These are phyloP conservation scores for Chrysanthemum seticuspe DNA, from an alignment of 129 eudicot genomes.

Conservation along the genomic window DNA sequence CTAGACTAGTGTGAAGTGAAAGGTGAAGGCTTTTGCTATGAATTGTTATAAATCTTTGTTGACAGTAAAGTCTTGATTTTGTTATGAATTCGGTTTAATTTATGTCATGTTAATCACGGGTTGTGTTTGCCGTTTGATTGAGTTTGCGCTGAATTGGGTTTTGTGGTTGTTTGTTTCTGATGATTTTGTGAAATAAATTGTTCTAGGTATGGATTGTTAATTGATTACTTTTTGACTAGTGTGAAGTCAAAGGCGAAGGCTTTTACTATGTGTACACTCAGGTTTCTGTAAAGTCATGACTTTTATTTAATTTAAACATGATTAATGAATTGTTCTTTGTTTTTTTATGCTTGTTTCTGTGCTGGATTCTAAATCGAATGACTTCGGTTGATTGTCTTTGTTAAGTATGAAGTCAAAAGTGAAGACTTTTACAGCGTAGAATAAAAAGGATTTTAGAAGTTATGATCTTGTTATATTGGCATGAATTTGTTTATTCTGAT, in stretches of 20 bases:
- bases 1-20: no score
- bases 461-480: constrained; percentile 8
- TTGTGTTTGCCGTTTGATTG: no score
- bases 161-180: no score
- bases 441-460: not conserved
- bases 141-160: no score
- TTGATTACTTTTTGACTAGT: not conserved
- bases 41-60: no score
- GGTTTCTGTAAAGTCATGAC: not conserved
- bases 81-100: no score
- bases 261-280: not conserved
- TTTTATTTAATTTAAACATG: not conserved
- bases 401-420: not conserved
- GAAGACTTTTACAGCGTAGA: constrained; percentile 1
- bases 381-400: constrained; percentile 4
- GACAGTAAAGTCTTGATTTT: no score
- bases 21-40: no score
- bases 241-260: not conserved
- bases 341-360: not conserved
- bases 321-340: not conserved
- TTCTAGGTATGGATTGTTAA: no score
- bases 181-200: no score
- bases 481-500: constrained; percentile 18
- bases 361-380: constrained; percentile 2
- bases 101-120: no score